phyloP scores from a whole-genome alignment of 306 rosid genomes.

The Canavalia ensiformis region DNA sequence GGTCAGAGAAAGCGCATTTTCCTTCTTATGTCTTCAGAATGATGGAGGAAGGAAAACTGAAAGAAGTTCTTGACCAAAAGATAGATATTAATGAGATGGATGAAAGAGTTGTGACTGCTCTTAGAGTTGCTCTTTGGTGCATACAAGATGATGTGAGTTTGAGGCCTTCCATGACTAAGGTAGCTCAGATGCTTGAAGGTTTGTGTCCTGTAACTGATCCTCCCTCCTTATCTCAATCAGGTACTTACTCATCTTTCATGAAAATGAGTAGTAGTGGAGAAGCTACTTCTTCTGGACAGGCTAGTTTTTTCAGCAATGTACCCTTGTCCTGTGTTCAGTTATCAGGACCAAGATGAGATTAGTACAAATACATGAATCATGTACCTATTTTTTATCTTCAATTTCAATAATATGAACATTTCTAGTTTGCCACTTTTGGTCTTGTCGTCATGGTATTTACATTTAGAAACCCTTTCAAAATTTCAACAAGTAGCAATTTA shows the following conservation, averaged over 20 bases:
- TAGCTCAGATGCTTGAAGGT: constrained; percentile 95
- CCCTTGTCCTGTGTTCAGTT: constrained; percentile 76
- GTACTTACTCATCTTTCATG: constrained; percentile 61
- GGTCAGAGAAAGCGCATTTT: constrained; percentile 76
- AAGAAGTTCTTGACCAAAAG: constrained; percentile 61
- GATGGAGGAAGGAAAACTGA: constrained; percentile 68
- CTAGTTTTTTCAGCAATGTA: constrained; percentile 68
- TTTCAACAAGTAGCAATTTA: not conserved
- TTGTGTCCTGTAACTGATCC: constrained; percentile 66
- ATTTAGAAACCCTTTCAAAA: not conserved
- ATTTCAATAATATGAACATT: not conserved
- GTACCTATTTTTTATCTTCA: not conserved
- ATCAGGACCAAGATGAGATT: constrained; percentile 81
- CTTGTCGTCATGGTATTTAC: not conserved
- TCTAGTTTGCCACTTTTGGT: constrained; percentile 9
- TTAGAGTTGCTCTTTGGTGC: constrained; percentile 86
- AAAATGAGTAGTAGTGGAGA: constrained; percentile 68
- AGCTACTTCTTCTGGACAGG: constrained; percentile 81
- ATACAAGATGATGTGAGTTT: constrained; percentile 80
- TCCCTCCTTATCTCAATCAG: constrained; percentile 63
- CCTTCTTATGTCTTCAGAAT: constrained; percentile 83
- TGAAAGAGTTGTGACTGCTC: constrained; percentile 56
- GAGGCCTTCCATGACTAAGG: constrained; percentile 86
- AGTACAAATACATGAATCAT: not conserved
- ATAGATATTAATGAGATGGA: constrained; percentile 65